phyloP scores from a whole-genome alignment of 1,139 yeast species.

The Nakaseomyces bracarensis region DNA sequence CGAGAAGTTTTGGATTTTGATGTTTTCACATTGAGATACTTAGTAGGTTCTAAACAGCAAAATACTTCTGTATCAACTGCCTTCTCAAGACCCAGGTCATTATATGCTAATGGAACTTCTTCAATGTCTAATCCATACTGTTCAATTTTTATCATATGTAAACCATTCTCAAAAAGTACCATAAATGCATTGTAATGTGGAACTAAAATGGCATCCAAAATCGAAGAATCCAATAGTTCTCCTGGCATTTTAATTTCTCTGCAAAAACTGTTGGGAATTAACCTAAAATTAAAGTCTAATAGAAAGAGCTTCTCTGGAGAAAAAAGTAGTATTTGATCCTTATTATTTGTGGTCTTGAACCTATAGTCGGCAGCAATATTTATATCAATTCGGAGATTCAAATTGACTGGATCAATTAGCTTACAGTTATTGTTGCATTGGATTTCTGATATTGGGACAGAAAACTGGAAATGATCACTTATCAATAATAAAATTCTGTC shows the following conservation, averaged over 20 bases:
- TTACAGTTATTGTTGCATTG: not conserved
- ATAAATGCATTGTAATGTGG: not conserved
- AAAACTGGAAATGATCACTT: not conserved
- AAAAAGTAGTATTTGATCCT: not conserved
- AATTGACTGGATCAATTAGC: not conserved
- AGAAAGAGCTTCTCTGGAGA: not conserved
- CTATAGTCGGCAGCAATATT: not conserved
- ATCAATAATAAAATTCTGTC: not conserved
- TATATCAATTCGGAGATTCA: not conserved
- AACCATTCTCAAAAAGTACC: slow-evolving; percentile 3
- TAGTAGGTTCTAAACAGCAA: not conserved
- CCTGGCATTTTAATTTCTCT: not conserved
- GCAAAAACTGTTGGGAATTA: slow-evolving; percentile 1
- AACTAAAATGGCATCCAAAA: not conserved
- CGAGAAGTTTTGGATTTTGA: not conserved
- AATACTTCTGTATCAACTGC: not conserved
- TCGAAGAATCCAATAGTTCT: not conserved
- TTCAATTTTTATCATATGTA: not conserved
- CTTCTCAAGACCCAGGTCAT: not conserved
- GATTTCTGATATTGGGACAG: not conserved
- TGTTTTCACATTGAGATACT: not conserved
- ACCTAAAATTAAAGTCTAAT: slow-evolving; percentile 1
- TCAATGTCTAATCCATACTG: not conserved
- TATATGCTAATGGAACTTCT: not conserved
- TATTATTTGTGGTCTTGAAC: not conserved